Evolutionary conservation across 805 yeast species (phyloP), one percentile per base, ranked within the genome.

Genomic region (Metschnikowia continentalis): DNA sequence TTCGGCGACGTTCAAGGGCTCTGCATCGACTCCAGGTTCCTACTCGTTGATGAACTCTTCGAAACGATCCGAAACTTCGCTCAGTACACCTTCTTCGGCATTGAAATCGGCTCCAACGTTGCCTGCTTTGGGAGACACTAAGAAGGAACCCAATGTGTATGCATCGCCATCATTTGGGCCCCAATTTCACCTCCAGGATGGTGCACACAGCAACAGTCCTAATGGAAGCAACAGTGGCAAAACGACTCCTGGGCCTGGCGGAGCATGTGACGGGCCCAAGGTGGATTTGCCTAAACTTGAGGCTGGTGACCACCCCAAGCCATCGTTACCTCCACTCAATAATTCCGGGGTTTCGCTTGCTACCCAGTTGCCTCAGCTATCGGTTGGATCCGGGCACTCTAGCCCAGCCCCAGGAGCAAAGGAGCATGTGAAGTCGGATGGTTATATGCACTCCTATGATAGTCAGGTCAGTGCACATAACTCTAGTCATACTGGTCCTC

Each of bases 131-230:
- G 69, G 69, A 20, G 43, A 33, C 10, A 11, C 48, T 5, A 40
- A 42, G 13, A 48, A 39, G 30, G 48, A 50, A 14, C 13, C 11
- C 22, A 54, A 55, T n/a, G 53, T 61, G 26, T 56, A 60, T 17
- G 64, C 74, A 1, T 71, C 79, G 1, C 79, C 81, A 1, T 68
- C 77, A 3, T 76, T 77, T 54, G 79, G 79, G 0, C 76, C 81
- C 4, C 79, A 74, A 51, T 71, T 59, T 50, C 69, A 61, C 47
- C 60, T 66, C 26, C 46, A 42, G 51, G 62, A 49, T 43, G 38
- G 38, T 8, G 17, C 38, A 35, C 35, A 17, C 38, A 44, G 5
- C 35, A 14, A 5, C 14, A 44, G 47, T 17, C 47, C 47, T 15
- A 35, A 17, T n/a, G 17, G 17, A 20, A 2, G 33, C 40, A 19